These are phyloP conservation scores for Phialocephala subalpina DNA, from an alignment of 2,329 filamentous ascomycete genomes.

Conservation along the genomic window DNA sequence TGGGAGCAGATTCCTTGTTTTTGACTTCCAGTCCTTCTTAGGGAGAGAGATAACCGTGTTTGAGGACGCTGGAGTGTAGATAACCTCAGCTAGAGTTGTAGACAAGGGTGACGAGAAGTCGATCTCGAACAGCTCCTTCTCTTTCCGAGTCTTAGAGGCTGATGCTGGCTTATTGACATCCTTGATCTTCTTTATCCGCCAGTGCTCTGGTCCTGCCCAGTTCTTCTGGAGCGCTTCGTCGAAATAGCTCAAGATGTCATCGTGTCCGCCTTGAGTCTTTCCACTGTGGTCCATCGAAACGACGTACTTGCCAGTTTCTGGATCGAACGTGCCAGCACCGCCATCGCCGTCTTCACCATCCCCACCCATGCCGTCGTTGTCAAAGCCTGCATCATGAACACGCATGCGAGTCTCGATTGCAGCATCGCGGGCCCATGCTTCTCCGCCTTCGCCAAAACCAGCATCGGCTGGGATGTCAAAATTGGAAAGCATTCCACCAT, in stretches of 20 bases:
- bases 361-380: constrained; percentile 60
- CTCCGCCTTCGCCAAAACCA: constrained; percentile 93
- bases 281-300: constrained; percentile 80
- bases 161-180: constrained; percentile 71
- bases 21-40: constrained; percentile 95
- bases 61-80: constrained; percentile 83
- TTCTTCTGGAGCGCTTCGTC: constrained; percentile 97
- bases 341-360: constrained; percentile 59
- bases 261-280: constrained; percentile 73
- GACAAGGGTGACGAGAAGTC: constrained; percentile 84
- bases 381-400: constrained; percentile 71
- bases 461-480: constrained; percentile 75
- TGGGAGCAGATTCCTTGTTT: constrained; percentile 89
- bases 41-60: constrained; percentile 85
- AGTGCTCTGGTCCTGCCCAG: constrained; percentile 98
- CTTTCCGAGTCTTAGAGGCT: constrained; percentile 76
- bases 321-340: constrained; percentile 65
- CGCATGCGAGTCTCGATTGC: constrained; percentile 87
- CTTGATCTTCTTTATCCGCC: constrained; percentile 96
- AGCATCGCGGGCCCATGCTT: constrained; percentile 92
- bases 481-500: constrained; percentile 71
- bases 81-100: constrained; percentile 72
- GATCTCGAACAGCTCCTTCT: constrained; percentile 96
- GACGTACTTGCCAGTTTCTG: constrained; percentile 75
- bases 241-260: constrained; percentile 98